A percentile compares a stretch with the other conserved stretches of the same genome.
Conservation (phyloP, 441 rosid species). For the Kokia cookei region DNA sequence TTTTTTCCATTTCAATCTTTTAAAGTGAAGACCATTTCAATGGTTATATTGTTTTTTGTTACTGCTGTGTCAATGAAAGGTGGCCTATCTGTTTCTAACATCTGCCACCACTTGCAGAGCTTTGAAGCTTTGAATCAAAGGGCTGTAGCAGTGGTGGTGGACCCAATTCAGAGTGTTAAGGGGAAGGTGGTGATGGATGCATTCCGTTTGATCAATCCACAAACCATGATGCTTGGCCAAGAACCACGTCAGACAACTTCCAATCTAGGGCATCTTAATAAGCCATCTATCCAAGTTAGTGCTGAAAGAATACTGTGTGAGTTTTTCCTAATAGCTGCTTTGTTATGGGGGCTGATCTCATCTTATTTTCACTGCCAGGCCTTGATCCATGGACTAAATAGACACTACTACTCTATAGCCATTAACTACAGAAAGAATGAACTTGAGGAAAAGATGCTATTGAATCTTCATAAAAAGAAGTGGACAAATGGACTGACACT, state of each 20-base stretch:
- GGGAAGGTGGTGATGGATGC: conserved; percentile 99
- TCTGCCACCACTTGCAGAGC: conserved; percentile 48
- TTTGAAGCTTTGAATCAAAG: conserved; percentile 97
- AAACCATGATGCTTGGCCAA: conserved; percentile 99
- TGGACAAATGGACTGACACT: conserved; percentile 97
- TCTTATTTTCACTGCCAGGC: conserved; percentile 44
- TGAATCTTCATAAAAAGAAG: conserved; percentile 97
- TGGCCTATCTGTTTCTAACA: not conserved
- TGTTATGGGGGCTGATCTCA: not conserved
- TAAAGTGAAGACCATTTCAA: not conserved
- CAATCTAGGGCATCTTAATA: conserved; percentile 92
- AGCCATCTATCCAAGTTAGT: conserved; percentile 89
- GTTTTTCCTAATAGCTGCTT: not conserved
- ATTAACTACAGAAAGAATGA: conserved; percentile 96
- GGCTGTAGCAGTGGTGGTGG: conserved; percentile 98
- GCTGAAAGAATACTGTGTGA: not conserved
- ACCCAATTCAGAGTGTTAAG: conserved; percentile 95
- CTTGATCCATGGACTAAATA: conserved; percentile 87
- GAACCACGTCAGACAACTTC: conserved; percentile 94
- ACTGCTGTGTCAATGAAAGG: not conserved
- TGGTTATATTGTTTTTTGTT: not conserved
- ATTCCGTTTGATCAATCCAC: conserved; percentile 91
- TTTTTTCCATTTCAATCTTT: not conserved
- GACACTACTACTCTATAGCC: conserved; percentile 94
- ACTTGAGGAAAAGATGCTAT: conserved; percentile 97